These are phyloP conservation scores for Delitschia confertaspora DNA, from an alignment of 495 filamentous ascomycete species.

Conservation along the genomic window DNA sequence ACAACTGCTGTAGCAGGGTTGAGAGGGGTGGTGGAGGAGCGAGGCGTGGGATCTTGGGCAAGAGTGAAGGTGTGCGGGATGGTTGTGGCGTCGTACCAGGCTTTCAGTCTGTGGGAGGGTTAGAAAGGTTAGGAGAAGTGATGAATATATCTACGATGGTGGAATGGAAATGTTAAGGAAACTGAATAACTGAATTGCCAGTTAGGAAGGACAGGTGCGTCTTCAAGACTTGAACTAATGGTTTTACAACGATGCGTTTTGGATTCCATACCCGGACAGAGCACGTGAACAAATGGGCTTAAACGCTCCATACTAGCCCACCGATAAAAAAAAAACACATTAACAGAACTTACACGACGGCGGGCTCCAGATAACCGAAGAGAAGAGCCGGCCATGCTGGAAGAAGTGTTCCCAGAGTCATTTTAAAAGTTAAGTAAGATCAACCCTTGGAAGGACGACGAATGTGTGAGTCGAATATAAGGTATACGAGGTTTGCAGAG, in stretches of 20 bases:
- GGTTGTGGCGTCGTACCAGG: slow-evolving; percentile 4
- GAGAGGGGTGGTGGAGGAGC: slow-evolving; percentile 2
- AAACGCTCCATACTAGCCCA: no score
- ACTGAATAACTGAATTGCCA: not conserved
- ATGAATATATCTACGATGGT: no score
- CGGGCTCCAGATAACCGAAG: slow-evolving; percentile 20
- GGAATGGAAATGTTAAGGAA: not conserved
- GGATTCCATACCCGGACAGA: no score
- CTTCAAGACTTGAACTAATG: no score
- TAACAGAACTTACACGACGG: slow-evolving; percentile 19
- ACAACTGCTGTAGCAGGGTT: slow-evolving; percentile 1
- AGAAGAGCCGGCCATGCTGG: slow-evolving; percentile 18
- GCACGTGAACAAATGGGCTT: no score
- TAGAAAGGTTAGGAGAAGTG: not conserved
- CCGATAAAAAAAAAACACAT: no score
- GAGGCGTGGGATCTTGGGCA: slow-evolving; percentile 6
- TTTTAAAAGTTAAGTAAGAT: no score
- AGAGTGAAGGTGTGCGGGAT: slow-evolving; percentile 8
- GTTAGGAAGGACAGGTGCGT: no score
- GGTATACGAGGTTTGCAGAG: no score
- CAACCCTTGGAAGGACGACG: no score
- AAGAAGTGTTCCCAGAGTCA: slow-evolving; percentile 20
- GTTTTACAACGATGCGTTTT: no score
- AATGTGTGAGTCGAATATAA: no score
- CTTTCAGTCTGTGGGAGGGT: slow-evolving; percentile 7